phyloP scores from a whole-genome alignment of 2,329 filamentous ascomycete species.

The Arthrobotrys sinensis region DNA sequence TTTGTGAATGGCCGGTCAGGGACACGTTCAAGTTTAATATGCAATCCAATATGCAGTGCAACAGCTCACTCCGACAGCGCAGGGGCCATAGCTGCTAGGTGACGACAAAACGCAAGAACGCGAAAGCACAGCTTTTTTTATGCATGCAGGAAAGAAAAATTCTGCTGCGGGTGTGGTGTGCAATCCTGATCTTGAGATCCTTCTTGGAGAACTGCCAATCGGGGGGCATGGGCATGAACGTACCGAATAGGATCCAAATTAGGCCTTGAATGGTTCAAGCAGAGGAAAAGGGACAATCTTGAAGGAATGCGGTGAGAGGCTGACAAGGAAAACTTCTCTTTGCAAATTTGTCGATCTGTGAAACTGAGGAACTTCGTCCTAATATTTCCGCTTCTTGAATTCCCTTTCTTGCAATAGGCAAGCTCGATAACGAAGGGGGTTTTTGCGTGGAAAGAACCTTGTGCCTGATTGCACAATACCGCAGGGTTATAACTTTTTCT shows the following conservation, averaged over 20 bases:
- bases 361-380: slow-evolving; percentile 41
- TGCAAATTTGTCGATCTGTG: slow-evolving; percentile 36
- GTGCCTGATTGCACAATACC: slow-evolving; percentile 61
- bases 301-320: slow-evolving; percentile 53
- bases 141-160: slow-evolving; percentile 55
- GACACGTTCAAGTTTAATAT: slow-evolving; percentile 54
- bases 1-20: slow-evolving; percentile 53
- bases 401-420: slow-evolving; percentile 35
- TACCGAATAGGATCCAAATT: slow-evolving; percentile 54
- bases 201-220: slow-evolving; percentile 40
- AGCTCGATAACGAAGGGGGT: slow-evolving; percentile 25
- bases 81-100: slow-evolving; percentile 58
- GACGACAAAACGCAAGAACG: slow-evolving; percentile 61
- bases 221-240: slow-evolving; percentile 37
- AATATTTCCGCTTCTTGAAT: slow-evolving; percentile 34
- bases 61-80: slow-evolving; percentile 57
- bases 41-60: slow-evolving; percentile 59
- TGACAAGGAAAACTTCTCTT: slow-evolving; percentile 34
- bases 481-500: slow-evolving; percentile 52
- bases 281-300: slow-evolving; percentile 24
- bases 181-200: slow-evolving; percentile 49
- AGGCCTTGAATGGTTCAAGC: slow-evolving; percentile 20
- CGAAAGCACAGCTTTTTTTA: slow-evolving; percentile 53
- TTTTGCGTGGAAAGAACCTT: slow-evolving; percentile 40
- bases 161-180: slow-evolving; percentile 35